Evolutionary conservation across 345 rosid genomes (phyloP).

Genomic region (Corchorus capsularis): DNA sequence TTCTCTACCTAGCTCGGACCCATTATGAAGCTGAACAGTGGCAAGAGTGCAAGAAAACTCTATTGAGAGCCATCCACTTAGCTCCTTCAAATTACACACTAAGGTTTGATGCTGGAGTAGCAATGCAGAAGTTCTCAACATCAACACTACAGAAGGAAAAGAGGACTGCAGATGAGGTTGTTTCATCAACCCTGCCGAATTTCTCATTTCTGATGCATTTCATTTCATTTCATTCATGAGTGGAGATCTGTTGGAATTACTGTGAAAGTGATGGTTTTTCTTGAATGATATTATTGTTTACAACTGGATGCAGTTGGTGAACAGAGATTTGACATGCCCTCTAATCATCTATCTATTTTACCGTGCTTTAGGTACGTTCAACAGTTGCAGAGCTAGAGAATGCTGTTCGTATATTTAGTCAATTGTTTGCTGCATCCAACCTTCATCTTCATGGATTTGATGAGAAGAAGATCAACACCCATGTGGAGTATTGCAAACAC

Average conservation of each 20-base stretch:
- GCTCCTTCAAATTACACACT: conserved; percentile 90
- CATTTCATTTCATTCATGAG: background rate
- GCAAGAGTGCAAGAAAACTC: conserved; percentile 99
- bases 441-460: conserved; percentile 94
- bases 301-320: background rate
- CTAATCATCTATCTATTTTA: background rate
- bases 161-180: conserved; percentile 93
- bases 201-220: background rate
- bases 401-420: conserved; percentile 89
- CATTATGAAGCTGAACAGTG: conserved; percentile 99
- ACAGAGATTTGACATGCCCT: background rate
- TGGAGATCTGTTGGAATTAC: background rate
- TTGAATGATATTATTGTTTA: background rate
- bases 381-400: conserved; percentile 93
- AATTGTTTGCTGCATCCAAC: conserved; percentile 87
- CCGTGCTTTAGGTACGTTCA: conserved; percentile 74
- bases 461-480: conserved; percentile 94
- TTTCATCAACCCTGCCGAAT: background rate
- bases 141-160: conserved; percentile 90
- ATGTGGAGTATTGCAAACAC: conserved; percentile 95
- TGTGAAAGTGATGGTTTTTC: too few species aligned
- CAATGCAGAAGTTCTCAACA: conserved; percentile 97
- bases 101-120: conserved; percentile 97
- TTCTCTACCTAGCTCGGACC: conserved; percentile 92
- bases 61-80: conserved; percentile 90